Evolutionary conservation across 805 yeast species (phyloP).

Genomic region (Candida boleticola): DNA sequence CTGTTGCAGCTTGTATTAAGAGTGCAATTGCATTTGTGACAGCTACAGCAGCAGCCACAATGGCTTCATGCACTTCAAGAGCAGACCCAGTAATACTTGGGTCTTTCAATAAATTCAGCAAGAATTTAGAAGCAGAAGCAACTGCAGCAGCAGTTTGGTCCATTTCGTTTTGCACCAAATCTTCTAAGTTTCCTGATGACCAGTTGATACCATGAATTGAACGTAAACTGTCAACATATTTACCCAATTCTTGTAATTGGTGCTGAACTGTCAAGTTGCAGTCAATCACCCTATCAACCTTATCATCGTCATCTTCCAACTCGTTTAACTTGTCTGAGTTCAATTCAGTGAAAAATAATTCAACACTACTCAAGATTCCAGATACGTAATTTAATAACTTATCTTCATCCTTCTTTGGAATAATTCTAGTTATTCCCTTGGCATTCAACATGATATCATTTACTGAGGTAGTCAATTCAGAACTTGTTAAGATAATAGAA

Average conservation of each 20-base stretch:
- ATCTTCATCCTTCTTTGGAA: slow-evolving; percentile 55
- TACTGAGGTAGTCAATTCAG: slow-evolving; percentile 59
- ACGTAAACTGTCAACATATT: slow-evolving; percentile 54
- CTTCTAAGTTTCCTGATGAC: slow-evolving; percentile 56
- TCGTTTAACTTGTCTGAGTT: slow-evolving; percentile 51
- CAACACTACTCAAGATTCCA: slow-evolving; percentile 58
- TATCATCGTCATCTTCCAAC: slow-evolving; percentile 55
- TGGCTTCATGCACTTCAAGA: slow-evolving; percentile 70
- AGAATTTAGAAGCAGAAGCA: slow-evolving; percentile 58
- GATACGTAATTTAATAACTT: slow-evolving; percentile 47
- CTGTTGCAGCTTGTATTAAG: slow-evolving; percentile 73
- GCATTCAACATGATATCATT: slow-evolving; percentile 63
- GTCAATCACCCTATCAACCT: slow-evolving; percentile 73
- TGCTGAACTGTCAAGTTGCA: slow-evolving; percentile 76
- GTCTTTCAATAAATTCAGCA: slow-evolving; percentile 51
- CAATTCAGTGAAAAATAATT: slow-evolving; percentile 59
- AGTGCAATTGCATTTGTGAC: slow-evolving; percentile 75
- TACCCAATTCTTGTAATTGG: slow-evolving; percentile 55
- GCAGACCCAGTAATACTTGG: slow-evolving; percentile 56
- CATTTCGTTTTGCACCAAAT: slow-evolving; percentile 72
- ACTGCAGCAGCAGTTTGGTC: slow-evolving; percentile 69
- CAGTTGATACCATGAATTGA: slow-evolving; percentile 27
- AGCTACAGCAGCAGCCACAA: slow-evolving; percentile 74
- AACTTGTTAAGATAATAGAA: slow-evolving; percentile 58
- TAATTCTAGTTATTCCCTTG: slow-evolving; percentile 64